phyloP scores from a whole-genome alignment of 176 grass and related monocot genomes.

The Stipa capillata region DNA sequence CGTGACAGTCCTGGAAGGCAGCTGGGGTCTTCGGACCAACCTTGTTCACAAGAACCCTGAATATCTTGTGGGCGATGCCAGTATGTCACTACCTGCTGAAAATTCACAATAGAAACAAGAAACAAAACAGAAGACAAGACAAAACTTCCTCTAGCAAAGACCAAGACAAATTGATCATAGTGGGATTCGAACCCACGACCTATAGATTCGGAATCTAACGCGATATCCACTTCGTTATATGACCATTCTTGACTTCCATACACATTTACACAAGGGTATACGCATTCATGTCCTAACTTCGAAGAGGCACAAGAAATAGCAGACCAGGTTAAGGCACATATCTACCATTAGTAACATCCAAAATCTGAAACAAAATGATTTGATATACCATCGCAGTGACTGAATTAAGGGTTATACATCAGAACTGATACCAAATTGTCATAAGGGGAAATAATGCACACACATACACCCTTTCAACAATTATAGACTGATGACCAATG shows the following conservation, averaged over 20 bases:
- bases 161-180: slow-evolving; percentile 52
- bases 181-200: slow-evolving; percentile 99
- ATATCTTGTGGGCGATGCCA: background rate
- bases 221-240: slow-evolving; percentile 99
- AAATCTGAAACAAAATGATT: background rate
- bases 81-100: slow-evolving; percentile 11
- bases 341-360: background rate
- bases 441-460: background rate
- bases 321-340: background rate
- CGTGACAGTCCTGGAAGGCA: background rate
- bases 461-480: background rate
- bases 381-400: background rate
- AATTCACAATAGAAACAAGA: background rate
- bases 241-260: slow-evolving; percentile 29
- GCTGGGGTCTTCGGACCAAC: slow-evolving; percentile 27
- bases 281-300: background rate
- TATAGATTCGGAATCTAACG: slow-evolving; percentile 99
- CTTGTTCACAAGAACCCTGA: slow-evolving; percentile 27
- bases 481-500: background rate
- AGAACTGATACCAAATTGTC: background rate
- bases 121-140: background rate
- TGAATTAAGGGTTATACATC: background rate
- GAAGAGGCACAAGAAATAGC: background rate
- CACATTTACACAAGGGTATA: background rate
- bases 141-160: background rate